Evolutionary conservation across 202 grass and related monocot genomes (phyloP).

Genomic region (Brachypodium distachyon): DNA sequence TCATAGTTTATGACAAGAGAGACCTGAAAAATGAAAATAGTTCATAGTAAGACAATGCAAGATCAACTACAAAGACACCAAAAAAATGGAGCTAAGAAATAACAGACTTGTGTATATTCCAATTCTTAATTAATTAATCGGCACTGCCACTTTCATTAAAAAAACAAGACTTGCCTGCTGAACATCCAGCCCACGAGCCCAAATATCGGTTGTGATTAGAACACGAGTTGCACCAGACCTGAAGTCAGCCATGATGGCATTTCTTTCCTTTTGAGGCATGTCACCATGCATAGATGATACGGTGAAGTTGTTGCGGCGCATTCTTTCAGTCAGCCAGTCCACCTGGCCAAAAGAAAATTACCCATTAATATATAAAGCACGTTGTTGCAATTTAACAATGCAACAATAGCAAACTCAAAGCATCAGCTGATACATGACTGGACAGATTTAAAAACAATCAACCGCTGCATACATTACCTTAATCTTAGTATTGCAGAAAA

Average conservation of each 20-base stretch:
- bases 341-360: constrained; percentile 50
- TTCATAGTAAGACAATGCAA: too few relatives aligned
- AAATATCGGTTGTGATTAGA: constrained; percentile 89
- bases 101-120: too few relatives aligned
- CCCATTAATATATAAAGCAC: too few relatives aligned
- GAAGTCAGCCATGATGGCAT: constrained; percentile 84
- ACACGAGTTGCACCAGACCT: constrained; percentile 69
- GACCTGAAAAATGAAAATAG: constrained; percentile 47
- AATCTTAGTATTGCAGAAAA: constrained; percentile 97
- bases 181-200: constrained; percentile 87
- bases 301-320: constrained; percentile 91
- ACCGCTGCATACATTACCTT: constrained; percentile 38
- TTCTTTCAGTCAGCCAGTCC: constrained; percentile 90
- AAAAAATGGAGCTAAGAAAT: neutral
- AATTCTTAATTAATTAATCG: too few relatives aligned
- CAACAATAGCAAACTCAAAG: too few relatives aligned
- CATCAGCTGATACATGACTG: too few relatives aligned
- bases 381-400: neutral
- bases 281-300: constrained; percentile 91
- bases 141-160: too few relatives aligned
- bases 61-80: too few relatives aligned
- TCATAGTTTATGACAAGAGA: constrained; percentile 99
- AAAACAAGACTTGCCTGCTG: constrained; percentile 62
- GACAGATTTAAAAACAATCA: neutral
- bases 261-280: constrained; percentile 96